Conservation (phyloP, 1,284 basidiomycete species). For the Ustilago hordei region DNA sequence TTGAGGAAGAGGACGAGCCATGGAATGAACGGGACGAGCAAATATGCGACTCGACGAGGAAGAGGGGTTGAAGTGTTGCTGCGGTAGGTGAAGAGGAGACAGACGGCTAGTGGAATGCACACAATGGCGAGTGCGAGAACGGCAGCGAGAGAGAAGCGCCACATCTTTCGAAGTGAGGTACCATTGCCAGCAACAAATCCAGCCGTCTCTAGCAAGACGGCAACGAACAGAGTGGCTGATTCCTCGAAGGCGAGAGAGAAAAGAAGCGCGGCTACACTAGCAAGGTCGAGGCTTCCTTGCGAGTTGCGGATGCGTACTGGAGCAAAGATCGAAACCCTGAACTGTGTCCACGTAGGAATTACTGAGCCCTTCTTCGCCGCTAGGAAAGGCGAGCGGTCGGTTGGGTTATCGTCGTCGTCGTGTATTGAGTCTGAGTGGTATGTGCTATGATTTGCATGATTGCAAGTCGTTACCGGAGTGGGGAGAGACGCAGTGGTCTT, state of each 20-base stretch:
- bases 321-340: slow-evolving; percentile 23
- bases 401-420: slow-evolving; percentile 30
- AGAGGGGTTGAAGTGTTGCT: slow-evolving; percentile 37
- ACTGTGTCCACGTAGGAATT: slow-evolving; percentile 25
- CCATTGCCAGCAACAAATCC: slow-evolving; percentile 39
- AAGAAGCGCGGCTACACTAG: slow-evolving; percentile 48
- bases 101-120: slow-evolving; percentile 54
- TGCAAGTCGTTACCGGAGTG: slow-evolving; percentile 27
- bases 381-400: slow-evolving; percentile 38
- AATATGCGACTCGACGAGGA: slow-evolving; percentile 35
- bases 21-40: slow-evolving; percentile 50
- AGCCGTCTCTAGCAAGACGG: slow-evolving; percentile 61
- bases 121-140: slow-evolving; percentile 35
- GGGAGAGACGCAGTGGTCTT: slow-evolving; percentile 20
- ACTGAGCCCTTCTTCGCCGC: slow-evolving; percentile 24
- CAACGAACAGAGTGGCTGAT: slow-evolving; percentile 53
- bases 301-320: slow-evolving; percentile 31
- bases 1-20: slow-evolving; percentile 64
- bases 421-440: slow-evolving; percentile 29
- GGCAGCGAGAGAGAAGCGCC: slow-evolving; percentile 45
- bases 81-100: slow-evolving; percentile 57
- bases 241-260: slow-evolving; percentile 65
- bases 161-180: slow-evolving; percentile 27
- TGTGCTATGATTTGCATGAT: background rate
- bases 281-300: slow-evolving; percentile 33